Percentiles rank a stretch among this genome's conserved stretches.
phyloP scores from a whole-genome alignment of 768 basidiomycete genomes.

The Podaxis sp. region DNA sequence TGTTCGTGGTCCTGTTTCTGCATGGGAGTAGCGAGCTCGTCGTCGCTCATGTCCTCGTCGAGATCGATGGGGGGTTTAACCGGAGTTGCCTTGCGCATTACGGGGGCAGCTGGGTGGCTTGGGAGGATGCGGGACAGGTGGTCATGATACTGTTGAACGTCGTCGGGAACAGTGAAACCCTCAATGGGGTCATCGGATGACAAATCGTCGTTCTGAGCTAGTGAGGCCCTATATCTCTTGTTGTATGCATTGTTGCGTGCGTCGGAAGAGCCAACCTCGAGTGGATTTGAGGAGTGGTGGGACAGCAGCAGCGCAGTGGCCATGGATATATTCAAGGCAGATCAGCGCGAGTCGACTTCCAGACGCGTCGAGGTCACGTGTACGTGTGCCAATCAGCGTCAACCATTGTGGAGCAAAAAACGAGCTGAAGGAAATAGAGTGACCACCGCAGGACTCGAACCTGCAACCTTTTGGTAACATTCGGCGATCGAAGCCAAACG shows the following conservation, averaged over 20 bases:
- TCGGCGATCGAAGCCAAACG: constrained; percentile 87
- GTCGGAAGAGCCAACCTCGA: constrained; percentile 67
- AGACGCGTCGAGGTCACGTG: constrained; percentile 18
- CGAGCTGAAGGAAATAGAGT: constrained; percentile 27
- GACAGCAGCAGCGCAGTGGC: constrained; percentile 37
- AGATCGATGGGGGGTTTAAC: not conserved
- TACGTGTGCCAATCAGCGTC: not conserved
- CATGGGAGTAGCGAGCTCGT: constrained; percentile 16
- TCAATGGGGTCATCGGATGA: constrained; percentile 56
- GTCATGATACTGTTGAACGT: constrained; percentile 44
- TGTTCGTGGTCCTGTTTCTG: constrained; percentile 12
- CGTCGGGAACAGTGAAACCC: constrained; percentile 36
- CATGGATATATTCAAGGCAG: constrained; percentile 11
- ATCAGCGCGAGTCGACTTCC: not conserved
- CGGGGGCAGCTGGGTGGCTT: constrained; percentile 12
- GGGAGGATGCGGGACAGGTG: constrained; percentile 50
- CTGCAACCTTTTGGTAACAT: constrained; percentile 90
- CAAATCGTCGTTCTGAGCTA: constrained; percentile 27
- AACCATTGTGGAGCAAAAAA: not conserved
- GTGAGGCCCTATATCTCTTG: constrained; percentile 32
- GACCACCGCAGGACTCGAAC: constrained; percentile 95
- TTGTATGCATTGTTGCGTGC: constrained; percentile 46
- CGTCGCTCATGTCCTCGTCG: constrained; percentile 17
- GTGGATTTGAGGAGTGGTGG: constrained; percentile 73
- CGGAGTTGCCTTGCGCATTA: constrained; percentile 10